Percentiles rank a stretch among this genome's conserved stretches.
phyloP scores from a whole-genome alignment of 2,329 filamentous ascomycete species.

The Diplocarpon mali region DNA sequence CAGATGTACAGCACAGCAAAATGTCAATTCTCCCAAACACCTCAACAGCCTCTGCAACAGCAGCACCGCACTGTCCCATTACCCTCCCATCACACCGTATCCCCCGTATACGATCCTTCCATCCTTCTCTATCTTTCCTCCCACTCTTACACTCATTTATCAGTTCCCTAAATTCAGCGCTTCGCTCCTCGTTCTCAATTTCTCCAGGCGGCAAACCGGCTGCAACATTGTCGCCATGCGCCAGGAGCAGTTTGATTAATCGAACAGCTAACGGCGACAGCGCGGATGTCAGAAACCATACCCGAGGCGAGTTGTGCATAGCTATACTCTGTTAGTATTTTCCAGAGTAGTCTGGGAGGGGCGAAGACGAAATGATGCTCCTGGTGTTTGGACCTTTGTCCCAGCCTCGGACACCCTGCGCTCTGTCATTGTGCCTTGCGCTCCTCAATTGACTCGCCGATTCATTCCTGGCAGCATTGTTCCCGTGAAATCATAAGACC shows the following conservation, averaged over 20 bases:
- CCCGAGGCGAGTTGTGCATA: conserved; percentile 64
- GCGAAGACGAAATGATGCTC: conserved; percentile 23
- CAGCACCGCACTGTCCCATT: conserved; percentile 39
- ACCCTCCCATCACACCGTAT: conserved; percentile 51
- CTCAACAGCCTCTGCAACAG: conserved; percentile 75
- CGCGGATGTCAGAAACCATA: conserved; percentile 86
- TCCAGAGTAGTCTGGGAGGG: background rate
- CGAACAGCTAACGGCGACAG: conserved; percentile 77
- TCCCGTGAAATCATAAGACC: too few species aligned
- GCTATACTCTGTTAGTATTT: conserved; percentile 25
- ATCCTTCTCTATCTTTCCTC: conserved; percentile 59
- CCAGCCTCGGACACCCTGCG: conserved; percentile 36
- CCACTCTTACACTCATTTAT: conserved; percentile 56
- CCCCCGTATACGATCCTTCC: conserved; percentile 64
- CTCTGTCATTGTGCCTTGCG: conserved; percentile 31
- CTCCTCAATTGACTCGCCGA: conserved; percentile 2
- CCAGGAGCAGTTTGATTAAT: conserved; percentile 68
- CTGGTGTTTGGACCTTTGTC: conserved; percentile 22
- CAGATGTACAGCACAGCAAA: conserved; percentile 76
- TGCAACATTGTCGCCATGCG: conserved; percentile 86
- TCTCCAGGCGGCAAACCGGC: conserved; percentile 71
- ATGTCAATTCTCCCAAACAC: conserved; percentile 85
- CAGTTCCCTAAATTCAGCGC: conserved; percentile 69
- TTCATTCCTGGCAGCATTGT: background rate
- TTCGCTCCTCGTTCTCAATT: conserved; percentile 65